Base-by-base conservation (phyloP, 2,329 filamentous ascomycete species). In the Raffaelea ambrosiae region DNA sequence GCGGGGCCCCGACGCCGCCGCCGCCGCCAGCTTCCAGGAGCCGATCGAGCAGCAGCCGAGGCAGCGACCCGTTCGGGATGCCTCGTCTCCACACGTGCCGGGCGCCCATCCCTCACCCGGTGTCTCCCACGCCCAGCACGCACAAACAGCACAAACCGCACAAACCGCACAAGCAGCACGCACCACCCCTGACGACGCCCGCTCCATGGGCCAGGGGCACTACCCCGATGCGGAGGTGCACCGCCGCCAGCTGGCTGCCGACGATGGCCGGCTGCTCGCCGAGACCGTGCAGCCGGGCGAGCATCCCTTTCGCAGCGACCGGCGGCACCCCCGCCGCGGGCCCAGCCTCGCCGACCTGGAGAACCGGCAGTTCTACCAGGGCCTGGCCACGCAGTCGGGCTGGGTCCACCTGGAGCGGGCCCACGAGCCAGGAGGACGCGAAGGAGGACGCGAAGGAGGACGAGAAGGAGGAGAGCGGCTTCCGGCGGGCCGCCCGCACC, bases 321-420 rank as follows among this genome's bases (percentile, higher is more conserved):
- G 14, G 18, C 8, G 38, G 33, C 2, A 19, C 36, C 11, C 18
- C 44, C 11, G 23, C 23, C 19, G 14, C n/a, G 4, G 23, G 35
- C 13, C 59, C 48, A 69, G 65, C 57, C 60, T 68, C 48, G 61
- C 60, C 5, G 44, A 53, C 21, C 40, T 54, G 4, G 70, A 73
- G 46, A 66, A 66, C 48, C 29, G 53, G 1, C 45, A 52, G 9
- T 74, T 65, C 54, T 60, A 43, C 19, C 5, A 4, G 29, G 19
- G 5, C 21, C 19, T 43, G 10, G 22, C 22, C 8, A 31, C 33
- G 8, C 46, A 44, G 8, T 22, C 22, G 29, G 56, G 54, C 18
- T 58, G 58, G 51, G 45, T 58, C 10, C 7, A 29, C 13, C 26
- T 38, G 5, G 14, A 38, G 35, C 8, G 18, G 35, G 18, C 7